phyloP scores from a whole-genome alignment of 768 basidiomycete species.

The Pleurotus giganteus region DNA sequence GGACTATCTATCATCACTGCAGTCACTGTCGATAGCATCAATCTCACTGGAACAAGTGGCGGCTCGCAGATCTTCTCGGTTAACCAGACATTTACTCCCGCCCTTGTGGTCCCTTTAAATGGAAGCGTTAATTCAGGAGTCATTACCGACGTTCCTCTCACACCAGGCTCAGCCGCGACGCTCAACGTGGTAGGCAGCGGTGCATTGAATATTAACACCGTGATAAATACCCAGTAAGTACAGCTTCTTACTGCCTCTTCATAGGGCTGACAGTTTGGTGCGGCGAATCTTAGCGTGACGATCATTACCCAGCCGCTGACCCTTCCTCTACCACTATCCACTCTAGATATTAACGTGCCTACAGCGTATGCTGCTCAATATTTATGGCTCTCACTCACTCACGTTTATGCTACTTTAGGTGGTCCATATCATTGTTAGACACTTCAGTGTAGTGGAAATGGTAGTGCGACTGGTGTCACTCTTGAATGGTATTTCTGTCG shows the following conservation, averaged over 20 bases:
- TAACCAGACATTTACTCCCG: neutral
- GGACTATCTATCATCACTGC: neutral
- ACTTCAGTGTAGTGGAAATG: no score
- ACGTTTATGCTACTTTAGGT: no score
- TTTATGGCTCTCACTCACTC: neutral
- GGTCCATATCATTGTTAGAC: no score
- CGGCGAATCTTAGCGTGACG: neutral
- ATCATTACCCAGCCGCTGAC: neutral
- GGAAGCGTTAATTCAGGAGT: slow-evolving; percentile 1
- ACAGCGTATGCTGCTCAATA: neutral
- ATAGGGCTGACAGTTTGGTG: neutral
- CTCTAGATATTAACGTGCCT: neutral
- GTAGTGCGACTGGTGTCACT: no score
- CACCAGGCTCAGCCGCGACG: neutral
- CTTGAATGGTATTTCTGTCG: no score
- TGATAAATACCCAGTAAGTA: neutral
- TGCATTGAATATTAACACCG: neutral
- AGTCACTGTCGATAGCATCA: neutral
- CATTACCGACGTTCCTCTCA: neutral
- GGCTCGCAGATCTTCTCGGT: neutral
- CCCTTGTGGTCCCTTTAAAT: neutral
- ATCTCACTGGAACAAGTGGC: neutral
- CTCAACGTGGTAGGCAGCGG: neutral
- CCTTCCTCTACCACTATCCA: neutral
- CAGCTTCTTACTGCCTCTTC: neutral